Evolutionary conservation across 805 yeast species (phyloP).

Genomic region (Candida palmyrensis): DNA sequence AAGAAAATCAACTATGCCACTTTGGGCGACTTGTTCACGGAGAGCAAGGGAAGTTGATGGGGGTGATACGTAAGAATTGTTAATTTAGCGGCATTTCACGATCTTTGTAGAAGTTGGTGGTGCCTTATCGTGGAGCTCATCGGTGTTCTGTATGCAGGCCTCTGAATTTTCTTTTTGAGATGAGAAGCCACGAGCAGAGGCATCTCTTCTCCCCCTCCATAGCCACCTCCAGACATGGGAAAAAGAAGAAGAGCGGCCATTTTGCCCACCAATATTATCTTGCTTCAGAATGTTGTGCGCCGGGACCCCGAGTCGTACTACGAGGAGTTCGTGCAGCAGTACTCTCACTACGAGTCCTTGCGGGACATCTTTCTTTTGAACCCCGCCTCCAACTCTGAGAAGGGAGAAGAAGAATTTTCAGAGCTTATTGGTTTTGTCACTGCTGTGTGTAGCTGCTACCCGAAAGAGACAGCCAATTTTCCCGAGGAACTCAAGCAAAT

Average conservation of each 20-base stretch:
- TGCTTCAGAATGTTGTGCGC: conserved; percentile 86
- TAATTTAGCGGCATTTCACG: too few species aligned
- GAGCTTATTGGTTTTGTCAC: conserved; percentile 88
- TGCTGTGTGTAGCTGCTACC: conserved; percentile 87
- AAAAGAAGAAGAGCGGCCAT: conserved; percentile 88
- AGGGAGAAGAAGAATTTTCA: conserved; percentile 60
- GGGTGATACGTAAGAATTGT: too few species aligned
- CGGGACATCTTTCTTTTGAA: conserved; percentile 80
- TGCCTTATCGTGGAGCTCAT: too few species aligned
- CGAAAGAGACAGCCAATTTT: conserved; percentile 78
- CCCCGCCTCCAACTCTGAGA: conserved; percentile 51
- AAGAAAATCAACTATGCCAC: conserved; percentile 89
- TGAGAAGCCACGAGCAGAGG: too few species aligned
- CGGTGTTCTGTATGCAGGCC: background rate
- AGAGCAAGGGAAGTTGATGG: too few species aligned
- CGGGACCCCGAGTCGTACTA: conserved; percentile 92
- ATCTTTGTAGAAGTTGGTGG: too few species aligned
- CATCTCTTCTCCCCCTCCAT: too few species aligned
- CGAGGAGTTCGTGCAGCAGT: conserved; percentile 92
- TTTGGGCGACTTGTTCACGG: conserved; percentile 49
- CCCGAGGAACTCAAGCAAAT: conserved; percentile 76
- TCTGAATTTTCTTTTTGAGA: too few species aligned
- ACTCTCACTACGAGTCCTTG: conserved; percentile 85
- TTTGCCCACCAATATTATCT: conserved; percentile 85
- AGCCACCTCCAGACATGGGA: conserved; percentile 49